Evolutionary conservation across 768 basidiomycete species (phyloP).

Genomic region (Kwoniella mangroviensis): DNA sequence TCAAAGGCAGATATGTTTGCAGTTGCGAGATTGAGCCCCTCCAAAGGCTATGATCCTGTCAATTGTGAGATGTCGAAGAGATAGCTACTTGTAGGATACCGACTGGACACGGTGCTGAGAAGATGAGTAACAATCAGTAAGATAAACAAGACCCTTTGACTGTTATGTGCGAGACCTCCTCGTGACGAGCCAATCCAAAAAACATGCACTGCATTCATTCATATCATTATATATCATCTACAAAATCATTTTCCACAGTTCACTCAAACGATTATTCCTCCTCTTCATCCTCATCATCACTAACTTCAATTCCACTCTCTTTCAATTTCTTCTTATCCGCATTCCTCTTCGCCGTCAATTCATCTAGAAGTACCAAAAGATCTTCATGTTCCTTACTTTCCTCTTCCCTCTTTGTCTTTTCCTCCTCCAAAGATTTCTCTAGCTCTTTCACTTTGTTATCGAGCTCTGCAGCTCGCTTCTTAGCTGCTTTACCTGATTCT

Average conservation of each 20-base stretch:
- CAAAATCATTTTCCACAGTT: background rate
- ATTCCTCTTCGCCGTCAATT: conserved; percentile 81
- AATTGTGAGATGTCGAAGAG: too few species aligned
- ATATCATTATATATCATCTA: background rate
- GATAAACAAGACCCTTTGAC: too few species aligned
- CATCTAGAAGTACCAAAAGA: conserved; percentile 87
- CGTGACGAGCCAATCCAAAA: background rate
- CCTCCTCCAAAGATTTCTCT: conserved; percentile 60
- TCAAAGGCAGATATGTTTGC: too few species aligned
- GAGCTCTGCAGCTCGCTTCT: conserved; percentile 27
- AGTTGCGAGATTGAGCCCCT: too few species aligned
- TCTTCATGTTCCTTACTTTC: conserved; percentile 97
- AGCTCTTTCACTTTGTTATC: conserved; percentile 32
- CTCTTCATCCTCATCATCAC: conserved; percentile 78
- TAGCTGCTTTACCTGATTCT: conserved; percentile 22
- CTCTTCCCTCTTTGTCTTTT: conserved; percentile 74
- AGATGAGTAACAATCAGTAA: too few species aligned
- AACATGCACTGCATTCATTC: background rate
- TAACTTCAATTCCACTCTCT: conserved; percentile 79
- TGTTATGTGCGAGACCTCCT: background rate
- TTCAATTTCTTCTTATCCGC: conserved; percentile 79
- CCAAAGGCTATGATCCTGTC: too few species aligned
- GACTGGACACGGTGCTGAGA: too few species aligned
- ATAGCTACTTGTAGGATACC: too few species aligned
- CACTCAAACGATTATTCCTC: conserved; percentile 51